phyloP scores from a whole-genome alignment of 192 early-diverging fungal species.

The Coemansia sp. region DNA sequence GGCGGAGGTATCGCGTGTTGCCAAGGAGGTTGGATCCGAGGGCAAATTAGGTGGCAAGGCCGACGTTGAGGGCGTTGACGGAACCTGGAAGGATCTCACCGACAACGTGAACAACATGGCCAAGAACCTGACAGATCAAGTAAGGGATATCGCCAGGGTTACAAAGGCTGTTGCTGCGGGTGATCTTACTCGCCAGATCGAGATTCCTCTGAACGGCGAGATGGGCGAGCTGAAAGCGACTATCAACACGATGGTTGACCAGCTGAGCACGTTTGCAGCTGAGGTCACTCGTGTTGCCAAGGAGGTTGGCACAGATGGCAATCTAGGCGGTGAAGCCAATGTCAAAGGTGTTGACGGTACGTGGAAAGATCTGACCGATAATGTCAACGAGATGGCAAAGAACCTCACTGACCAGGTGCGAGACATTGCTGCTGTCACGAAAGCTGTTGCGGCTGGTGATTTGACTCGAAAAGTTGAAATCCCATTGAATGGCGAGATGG shows the following conservation, averaged over 20 bases:
- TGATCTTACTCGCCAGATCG: constrained; percentile 59
- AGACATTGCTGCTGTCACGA: constrained; percentile 57
- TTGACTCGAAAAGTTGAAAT: constrained; percentile 58
- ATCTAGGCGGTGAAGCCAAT: constrained; percentile 19
- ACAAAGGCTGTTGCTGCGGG: constrained; percentile 64
- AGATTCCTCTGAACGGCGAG: constrained; percentile 60
- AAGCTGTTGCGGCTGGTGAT: constrained; percentile 62
- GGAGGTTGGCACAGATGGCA: constrained; percentile 56
- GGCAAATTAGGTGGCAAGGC: constrained; percentile 71
- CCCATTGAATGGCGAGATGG: constrained; percentile 61
- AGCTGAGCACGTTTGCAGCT: constrained; percentile 22
- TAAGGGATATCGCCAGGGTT: constrained; percentile 57
- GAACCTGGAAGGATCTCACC: constrained; percentile 60
- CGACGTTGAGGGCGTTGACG: constrained; percentile 29
- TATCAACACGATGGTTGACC: constrained; percentile 32
- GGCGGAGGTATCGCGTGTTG: constrained; percentile 64
- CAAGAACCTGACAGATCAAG: constrained; percentile 60
- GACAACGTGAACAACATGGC: constrained; percentile 65
- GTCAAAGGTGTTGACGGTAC: constrained; percentile 13
- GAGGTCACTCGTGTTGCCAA: constrained; percentile 61
- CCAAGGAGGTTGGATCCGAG: constrained; percentile 65
- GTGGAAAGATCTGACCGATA: constrained; percentile 41
- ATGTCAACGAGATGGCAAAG: constrained; percentile 58
- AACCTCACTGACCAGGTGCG: constrained; percentile 61
- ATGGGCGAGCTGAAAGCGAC: constrained; percentile 28